A percentile compares a stretch with the other conserved stretches of the same genome.
These are phyloP conservation scores for Fusarium chlamydosporum DNA, from an alignment of 2,329 filamentous ascomycete genomes.

Conservation along the genomic window DNA sequence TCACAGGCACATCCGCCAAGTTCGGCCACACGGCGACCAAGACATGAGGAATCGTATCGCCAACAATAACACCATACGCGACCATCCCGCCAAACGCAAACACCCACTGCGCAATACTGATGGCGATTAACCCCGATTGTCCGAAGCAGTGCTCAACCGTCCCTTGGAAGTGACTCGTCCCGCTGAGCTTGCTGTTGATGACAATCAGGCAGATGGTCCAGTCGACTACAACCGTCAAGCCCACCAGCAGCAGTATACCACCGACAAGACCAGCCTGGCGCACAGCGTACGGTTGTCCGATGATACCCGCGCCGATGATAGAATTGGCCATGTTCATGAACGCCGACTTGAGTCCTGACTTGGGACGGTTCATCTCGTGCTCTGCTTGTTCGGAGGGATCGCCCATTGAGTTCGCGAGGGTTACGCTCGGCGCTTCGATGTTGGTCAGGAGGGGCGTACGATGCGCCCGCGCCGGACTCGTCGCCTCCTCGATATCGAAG, in stretches of 20 bases:
- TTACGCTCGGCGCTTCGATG: slow-evolving; percentile 83
- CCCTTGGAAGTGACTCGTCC: slow-evolving; percentile 92
- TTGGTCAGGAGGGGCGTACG: slow-evolving; percentile 82
- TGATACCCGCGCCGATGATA: slow-evolving; percentile 86
- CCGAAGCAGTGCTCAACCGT: slow-evolving; percentile 98
- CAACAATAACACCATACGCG: slow-evolving; percentile 96
- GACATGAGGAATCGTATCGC: slow-evolving; percentile 95
- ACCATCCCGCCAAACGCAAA: slow-evolving; percentile 99
- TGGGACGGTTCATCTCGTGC: slow-evolving; percentile 75
- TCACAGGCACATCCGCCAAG: slow-evolving; percentile 77
- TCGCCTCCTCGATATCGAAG: slow-evolving; percentile 62
- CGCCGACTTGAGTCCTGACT: slow-evolving; percentile 86
- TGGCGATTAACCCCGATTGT: slow-evolving; percentile 86
- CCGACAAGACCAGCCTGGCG: slow-evolving; percentile 88
- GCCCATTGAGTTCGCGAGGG: slow-evolving; percentile 72
- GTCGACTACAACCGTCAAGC: slow-evolving; percentile 87
- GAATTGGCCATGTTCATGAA: slow-evolving; percentile 99
- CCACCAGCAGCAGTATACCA: slow-evolving; percentile 82
- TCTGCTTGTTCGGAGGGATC: slow-evolving; percentile 61
- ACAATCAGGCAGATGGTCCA: slow-evolving; percentile 99
- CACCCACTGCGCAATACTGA: slow-evolving; percentile 92
- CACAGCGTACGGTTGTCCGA: slow-evolving; percentile 95
- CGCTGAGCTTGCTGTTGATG: slow-evolving; percentile 96
- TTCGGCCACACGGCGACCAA: slow-evolving; percentile 85
- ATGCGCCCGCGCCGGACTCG: slow-evolving; percentile 65